Conservation (phyloP, 1,284 basidiomycete species). For the Fomitopsis pinicola region DNA sequence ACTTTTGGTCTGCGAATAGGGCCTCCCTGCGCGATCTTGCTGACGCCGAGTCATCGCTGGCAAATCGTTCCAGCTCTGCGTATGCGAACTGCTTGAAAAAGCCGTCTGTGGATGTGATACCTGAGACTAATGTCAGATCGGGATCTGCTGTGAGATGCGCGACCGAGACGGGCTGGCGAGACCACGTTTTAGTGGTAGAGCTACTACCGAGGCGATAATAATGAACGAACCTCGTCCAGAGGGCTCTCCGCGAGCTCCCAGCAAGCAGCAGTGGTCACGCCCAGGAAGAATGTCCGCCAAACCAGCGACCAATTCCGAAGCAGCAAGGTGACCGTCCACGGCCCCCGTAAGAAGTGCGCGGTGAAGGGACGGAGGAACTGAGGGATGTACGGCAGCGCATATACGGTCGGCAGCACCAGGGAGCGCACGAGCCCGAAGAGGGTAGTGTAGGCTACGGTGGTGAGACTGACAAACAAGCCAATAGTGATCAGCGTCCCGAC, state of each 20-base stretch:
- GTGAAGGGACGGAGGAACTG: slow-evolving; percentile 51
- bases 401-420: slow-evolving; percentile 45
- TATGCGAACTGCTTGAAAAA: slow-evolving; percentile 57
- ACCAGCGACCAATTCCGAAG: slow-evolving; percentile 42
- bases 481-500: slow-evolving; percentile 34
- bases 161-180: slow-evolving; percentile 38
- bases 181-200: too few relatives aligned
- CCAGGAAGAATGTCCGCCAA: slow-evolving; percentile 44
- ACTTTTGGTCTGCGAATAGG: slow-evolving; percentile 69
- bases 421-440: slow-evolving; percentile 42
- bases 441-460: slow-evolving; percentile 33
- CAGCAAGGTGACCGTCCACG: slow-evolving; percentile 49
- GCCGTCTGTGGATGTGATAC: slow-evolving; percentile 44
- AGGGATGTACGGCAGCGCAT: slow-evolving; percentile 47
- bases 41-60: slow-evolving; percentile 35
- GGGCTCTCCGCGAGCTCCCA: slow-evolving; percentile 62
- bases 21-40: slow-evolving; percentile 43
- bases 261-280: slow-evolving; percentile 41
- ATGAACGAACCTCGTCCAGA: slow-evolving; percentile 47
- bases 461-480: slow-evolving; percentile 35
- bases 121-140: slow-evolving; percentile 53
- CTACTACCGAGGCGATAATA: background rate
- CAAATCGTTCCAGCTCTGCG: slow-evolving; percentile 45
- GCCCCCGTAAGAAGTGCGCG: slow-evolving; percentile 56
- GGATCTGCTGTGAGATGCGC: slow-evolving; percentile 42